Conservation (phyloP, 139 green algal species). For the Protoeuglena noctilucae region DNA sequence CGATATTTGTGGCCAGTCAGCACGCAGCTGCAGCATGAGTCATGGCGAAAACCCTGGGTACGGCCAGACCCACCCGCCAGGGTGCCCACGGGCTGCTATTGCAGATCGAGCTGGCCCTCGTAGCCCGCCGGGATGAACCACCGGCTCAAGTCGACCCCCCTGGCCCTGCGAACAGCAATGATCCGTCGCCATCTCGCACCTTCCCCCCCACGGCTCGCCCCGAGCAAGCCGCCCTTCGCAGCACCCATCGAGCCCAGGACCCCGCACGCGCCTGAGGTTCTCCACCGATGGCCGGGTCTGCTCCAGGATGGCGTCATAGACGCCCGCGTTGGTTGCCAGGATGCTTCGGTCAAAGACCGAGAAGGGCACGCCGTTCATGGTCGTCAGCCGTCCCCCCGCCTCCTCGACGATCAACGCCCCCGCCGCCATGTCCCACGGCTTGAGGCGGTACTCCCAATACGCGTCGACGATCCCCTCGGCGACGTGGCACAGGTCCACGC, state of each 20-base stretch:
- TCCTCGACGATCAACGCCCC: conserved; percentile 45
- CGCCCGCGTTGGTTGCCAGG: conserved; percentile 6
- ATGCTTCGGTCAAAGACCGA: conserved; percentile 45
- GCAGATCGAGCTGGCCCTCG: too few relatives aligned
- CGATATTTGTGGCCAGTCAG: too few relatives aligned
- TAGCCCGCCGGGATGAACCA: conserved; percentile 34
- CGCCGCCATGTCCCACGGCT: conserved; percentile 55
- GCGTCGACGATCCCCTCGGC: conserved; percentile 46
- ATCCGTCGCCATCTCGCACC: conserved; percentile 15
- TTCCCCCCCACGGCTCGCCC: conserved; percentile 17
- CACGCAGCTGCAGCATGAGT: too few relatives aligned
- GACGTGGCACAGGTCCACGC: conserved; percentile 81
- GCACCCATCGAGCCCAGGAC: conserved; percentile 20
- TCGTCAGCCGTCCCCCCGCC: conserved; percentile 48
- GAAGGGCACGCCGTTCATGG: conserved; percentile 50
- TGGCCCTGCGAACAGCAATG: too few relatives aligned
- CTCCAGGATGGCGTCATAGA: neutral
- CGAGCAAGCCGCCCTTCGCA: conserved; percentile 29
- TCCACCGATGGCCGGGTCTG: neutral
- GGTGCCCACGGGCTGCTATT: too few relatives aligned
- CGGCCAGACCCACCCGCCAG: too few relatives aligned
- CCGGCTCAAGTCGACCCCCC: conserved; percentile 28
- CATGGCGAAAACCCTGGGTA: too few relatives aligned
- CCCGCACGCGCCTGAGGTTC: neutral
- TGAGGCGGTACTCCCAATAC: conserved; percentile 59